Base-by-base conservation (phyloP, 1,139 yeast species). In the Nakaseomyces sp. region DNA sequence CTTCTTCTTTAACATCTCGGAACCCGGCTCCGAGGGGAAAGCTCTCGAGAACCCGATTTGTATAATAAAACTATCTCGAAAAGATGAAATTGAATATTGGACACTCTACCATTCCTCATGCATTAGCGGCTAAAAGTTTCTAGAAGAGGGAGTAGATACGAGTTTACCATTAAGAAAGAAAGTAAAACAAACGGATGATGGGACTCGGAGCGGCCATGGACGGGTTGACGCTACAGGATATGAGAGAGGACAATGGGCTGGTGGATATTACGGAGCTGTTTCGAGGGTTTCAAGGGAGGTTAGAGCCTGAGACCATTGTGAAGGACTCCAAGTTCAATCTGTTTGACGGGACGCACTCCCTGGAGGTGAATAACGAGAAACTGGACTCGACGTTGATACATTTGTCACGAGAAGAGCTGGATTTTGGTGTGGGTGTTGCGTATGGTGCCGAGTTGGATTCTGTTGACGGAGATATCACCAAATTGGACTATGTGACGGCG, bases 321-420 rank as follows among this genome's bases (percentile, higher is more conserved):
- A 76, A 77, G 53, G 70, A 74, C 2, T 69, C 73, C 0, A 58
- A 63, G 31, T 81, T 81, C 60, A 75, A 79, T 47, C 62, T 82
- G 31, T 68, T 82, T 45, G 86, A 81, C 54, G 89, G 89, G 0
- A 81, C 93, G 0, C 75, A 85, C 53, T 88, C 93, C 0, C 63
- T 81, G 44, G 93, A 83, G 57, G 72, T 78, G 5, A 64, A 72
- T 45, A 82, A 81, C 54, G 65, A 69, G n/a, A 73, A 72, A 47
- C 63, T 83, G 39, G 93, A 83, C 53, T 76, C 91, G 0, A 79
- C 81, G 1, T 53, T 79, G 43, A 71, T 82, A 10, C 49, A 63
- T 17, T 57, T 79, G 29, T 52, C 65, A 2, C 48, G 52, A 1
- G 69, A 61, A 4, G 84, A 77, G 42, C 33, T 45, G 15, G 35